phyloP scores from a whole-genome alignment of 2,329 filamentous ascomycete species.

The Trichoderma sp. region DNA sequence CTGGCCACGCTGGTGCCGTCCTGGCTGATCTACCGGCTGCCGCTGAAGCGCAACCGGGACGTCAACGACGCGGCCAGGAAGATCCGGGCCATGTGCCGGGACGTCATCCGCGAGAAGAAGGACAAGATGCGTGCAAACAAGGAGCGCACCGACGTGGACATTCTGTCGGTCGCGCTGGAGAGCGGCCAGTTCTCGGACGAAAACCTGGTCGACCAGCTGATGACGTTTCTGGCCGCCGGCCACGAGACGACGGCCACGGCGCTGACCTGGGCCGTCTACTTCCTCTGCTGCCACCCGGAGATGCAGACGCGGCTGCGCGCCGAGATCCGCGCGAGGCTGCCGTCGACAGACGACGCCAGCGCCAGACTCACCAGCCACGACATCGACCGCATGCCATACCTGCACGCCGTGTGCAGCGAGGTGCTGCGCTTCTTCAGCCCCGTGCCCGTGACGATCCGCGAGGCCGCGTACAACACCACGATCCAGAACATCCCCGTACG shows the following conservation, averaged over 20 bases:
- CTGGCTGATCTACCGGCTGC: slow-evolving; percentile 63
- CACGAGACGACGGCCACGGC: slow-evolving; percentile 79
- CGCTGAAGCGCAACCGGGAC: slow-evolving; percentile 70
- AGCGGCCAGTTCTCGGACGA: slow-evolving; percentile 76
- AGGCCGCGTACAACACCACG: slow-evolving; percentile 63
- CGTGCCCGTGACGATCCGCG: slow-evolving; percentile 69
- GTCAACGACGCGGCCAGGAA: slow-evolving; percentile 56
- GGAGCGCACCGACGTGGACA: slow-evolving; percentile 63
- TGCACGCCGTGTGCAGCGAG: slow-evolving; percentile 78
- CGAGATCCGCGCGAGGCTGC: slow-evolving; percentile 66
- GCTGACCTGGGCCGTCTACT: slow-evolving; percentile 74
- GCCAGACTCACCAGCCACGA: slow-evolving; percentile 46
- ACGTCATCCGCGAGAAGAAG: slow-evolving; percentile 73
- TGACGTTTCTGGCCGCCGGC: slow-evolving; percentile 84
- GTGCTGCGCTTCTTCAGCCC: slow-evolving; percentile 72
- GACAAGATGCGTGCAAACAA: slow-evolving; percentile 49
- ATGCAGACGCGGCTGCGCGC: slow-evolving; percentile 67
- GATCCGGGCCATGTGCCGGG: slow-evolving; percentile 66
- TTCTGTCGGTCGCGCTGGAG: slow-evolving; percentile 76
- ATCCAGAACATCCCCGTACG: slow-evolving; percentile 68
- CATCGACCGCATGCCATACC: slow-evolving; percentile 75
- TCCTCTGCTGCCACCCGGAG: slow-evolving; percentile 65
- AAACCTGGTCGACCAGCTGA: slow-evolving; percentile 82
- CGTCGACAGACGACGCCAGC: slow-evolving; percentile 45
- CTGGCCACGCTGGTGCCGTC: slow-evolving; percentile 63